Evolutionary conservation across 495 filamentous ascomycete species (phyloP).

Genomic region (Chaetomium tenue): DNA sequence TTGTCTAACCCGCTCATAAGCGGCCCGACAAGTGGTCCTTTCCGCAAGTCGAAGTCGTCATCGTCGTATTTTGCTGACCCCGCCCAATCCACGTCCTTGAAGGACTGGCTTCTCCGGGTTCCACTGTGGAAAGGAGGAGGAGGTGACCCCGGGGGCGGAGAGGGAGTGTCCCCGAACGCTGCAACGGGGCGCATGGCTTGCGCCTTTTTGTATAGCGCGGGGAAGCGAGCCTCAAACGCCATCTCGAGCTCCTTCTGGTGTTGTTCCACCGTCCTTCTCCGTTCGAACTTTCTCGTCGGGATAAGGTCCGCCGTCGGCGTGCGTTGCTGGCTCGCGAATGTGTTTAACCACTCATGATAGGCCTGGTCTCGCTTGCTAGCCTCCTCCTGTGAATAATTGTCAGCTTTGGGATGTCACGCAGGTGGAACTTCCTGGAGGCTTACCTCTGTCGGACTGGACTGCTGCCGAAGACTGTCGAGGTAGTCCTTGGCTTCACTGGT

Average conservation of each 20-base stretch:
- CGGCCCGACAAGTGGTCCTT: conserved; percentile 31
- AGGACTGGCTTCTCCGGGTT: neutral
- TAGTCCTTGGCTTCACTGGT: conserved; percentile 44
- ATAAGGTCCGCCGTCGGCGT: conserved; percentile 38
- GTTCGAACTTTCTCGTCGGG: conserved; percentile 40
- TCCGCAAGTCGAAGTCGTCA: conserved; percentile 22
- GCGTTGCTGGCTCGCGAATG: conserved; percentile 41
- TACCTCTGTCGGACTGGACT: conserved; percentile 36
- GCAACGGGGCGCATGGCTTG: conserved; percentile 30
- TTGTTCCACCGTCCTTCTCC: conserved; percentile 37
- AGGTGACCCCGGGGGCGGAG: conserved; percentile 14
- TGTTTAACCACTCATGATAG: conserved; percentile 42
- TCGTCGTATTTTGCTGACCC: conserved; percentile 14
- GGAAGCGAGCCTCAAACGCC: conserved; percentile 40
- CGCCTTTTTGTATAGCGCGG: conserved; percentile 39
- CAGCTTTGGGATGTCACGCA: conserved; percentile 6
- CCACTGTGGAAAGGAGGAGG: conserved; percentile 22
- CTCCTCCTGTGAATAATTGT: conserved; percentile 34
- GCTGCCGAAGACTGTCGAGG: conserved; percentile 40
- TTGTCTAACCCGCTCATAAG: conserved; percentile 35
- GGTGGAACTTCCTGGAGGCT: neutral
- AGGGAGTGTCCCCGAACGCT: neutral
- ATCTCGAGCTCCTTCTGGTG: conserved; percentile 43
- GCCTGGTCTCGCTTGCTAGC: conserved; percentile 27
- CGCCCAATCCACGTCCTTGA: conserved; percentile 30